These are phyloP conservation scores for Emergomyces africanus DNA, from an alignment of 2,329 filamentous ascomycete genomes.

Conservation along the genomic window DNA sequence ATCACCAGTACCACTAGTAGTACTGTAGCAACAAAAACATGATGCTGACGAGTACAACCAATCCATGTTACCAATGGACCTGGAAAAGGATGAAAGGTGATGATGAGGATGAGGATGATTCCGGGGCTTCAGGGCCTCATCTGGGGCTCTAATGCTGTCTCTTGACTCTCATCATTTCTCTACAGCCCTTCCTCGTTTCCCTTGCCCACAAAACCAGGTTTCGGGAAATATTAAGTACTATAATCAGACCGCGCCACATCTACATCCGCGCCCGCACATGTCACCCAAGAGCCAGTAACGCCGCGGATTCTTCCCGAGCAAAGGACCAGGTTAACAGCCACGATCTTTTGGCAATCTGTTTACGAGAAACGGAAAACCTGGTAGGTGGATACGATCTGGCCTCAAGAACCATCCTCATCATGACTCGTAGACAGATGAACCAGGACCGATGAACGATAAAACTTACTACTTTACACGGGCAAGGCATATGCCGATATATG, in stretches of 20 bases:
- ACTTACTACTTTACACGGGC: neutral
- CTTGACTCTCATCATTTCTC: neutral
- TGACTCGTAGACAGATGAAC: neutral
- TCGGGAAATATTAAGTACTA: neutral
- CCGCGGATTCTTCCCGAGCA: constrained; percentile 15
- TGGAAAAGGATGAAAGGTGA: neutral
- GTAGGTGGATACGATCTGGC: neutral
- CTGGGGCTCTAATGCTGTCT: neutral
- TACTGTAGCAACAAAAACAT: neutral
- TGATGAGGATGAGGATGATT: neutral
- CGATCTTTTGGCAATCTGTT: neutral
- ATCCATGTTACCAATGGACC: neutral
- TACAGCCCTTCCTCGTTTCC: neutral
- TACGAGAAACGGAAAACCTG: neutral
- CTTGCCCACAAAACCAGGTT: neutral
- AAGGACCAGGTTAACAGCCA: neutral
- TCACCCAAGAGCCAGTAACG: constrained; percentile 8
- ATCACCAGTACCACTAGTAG: neutral
- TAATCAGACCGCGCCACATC: neutral
- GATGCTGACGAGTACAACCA: neutral
- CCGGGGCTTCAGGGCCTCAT: neutral
- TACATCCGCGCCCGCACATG: too few species aligned
- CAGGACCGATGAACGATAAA: neutral
- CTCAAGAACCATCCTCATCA: neutral
- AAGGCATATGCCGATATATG: too few species aligned